Evolutionary conservation across 257 asterid species (phyloP), one percentile per base, ranked within the genome.

Genomic region (Hygrophila difformis): DNA sequence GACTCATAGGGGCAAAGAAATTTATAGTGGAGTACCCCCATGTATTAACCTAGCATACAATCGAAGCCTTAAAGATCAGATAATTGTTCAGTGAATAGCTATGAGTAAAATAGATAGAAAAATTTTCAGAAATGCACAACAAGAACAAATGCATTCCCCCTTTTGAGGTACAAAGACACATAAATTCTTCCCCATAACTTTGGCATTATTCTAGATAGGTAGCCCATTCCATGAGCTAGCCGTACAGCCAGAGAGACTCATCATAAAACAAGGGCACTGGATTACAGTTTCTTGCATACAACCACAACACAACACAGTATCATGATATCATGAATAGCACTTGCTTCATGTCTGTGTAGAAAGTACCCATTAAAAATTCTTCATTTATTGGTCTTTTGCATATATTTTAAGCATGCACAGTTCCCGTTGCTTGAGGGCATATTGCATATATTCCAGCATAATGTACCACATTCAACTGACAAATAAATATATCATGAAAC

Each of bases 21-120:
- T 89, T 89, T 54, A 85, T 68, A 44, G 98, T 85, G 39, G 98
- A 89, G 72, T 89, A 89, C 39, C 96, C 96, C 98, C 98, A 89
- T 1, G 98, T 89, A 54, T 89, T 89, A 62, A 89, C 74, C 98
- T 89, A 41, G 51, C 53, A 62, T 39, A 57, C 8, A 45, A 50
- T 39, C 62, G 17, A 47, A 53, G 24, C 34, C 28, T 20, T 15
- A 37, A 20, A 41, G 37, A 48, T 31, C 8, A 12, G 18, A 39
- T 36, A 47, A 15, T 44, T 28, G 36, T 33, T 26, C 46, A 49
- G n/a, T 8, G 29, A 44, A 57, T 22, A 14, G 16, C 19, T 34
- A 2, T 21, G 45, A 51, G 39, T 15, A 37, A 40, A 31, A 51
- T 39, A 26, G 7, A 26, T 26, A 8, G 33, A 57, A 16, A 46